These are phyloP conservation scores for Bisporella sp. DNA, from an alignment of 2,329 filamentous ascomycete genomes.

Conservation along the genomic window DNA sequence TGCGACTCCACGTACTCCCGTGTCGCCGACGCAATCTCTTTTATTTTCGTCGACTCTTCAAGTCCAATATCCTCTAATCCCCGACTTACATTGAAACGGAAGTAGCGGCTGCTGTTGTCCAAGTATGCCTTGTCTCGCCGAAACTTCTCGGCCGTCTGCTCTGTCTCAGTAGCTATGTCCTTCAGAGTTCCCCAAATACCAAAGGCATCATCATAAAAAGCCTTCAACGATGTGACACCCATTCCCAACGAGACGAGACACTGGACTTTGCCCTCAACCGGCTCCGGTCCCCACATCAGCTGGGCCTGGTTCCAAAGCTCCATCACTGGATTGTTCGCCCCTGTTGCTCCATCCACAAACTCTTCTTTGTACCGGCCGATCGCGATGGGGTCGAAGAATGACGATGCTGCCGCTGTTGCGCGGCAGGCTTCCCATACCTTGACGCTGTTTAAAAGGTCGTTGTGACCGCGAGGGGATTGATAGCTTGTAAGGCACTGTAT, in stretches of 20 bases:
- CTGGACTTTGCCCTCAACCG: slow-evolving; percentile 25
- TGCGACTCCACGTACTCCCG: slow-evolving; percentile 22
- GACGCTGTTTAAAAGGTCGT: slow-evolving; percentile 1
- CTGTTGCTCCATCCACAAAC: slow-evolving; percentile 37
- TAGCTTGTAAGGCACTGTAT: slow-evolving; percentile 30
- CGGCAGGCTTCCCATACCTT: slow-evolving; percentile 36
- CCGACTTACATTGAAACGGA: slow-evolving; percentile 36
- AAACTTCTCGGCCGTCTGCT: slow-evolving; percentile 33
- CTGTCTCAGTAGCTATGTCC: slow-evolving; percentile 30
- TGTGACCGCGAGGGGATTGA: slow-evolving; percentile 15
- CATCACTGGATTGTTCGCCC: slow-evolving; percentile 38
- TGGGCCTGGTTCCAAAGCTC: slow-evolving; percentile 33
- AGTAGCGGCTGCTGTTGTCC: slow-evolving; percentile 30
- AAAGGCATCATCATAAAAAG: slow-evolving; percentile 23
- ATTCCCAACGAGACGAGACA: slow-evolving; percentile 36
- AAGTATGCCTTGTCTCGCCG: slow-evolving; percentile 26
- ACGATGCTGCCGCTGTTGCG: slow-evolving; percentile 22
- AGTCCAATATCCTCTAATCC: slow-evolving; percentile 35
- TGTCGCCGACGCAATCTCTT: slow-evolving; percentile 24
- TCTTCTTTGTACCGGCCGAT: neutral
- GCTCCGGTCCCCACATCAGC: slow-evolving; percentile 27
- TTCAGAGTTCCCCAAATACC: slow-evolving; percentile 20
- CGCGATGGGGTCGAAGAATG: neutral
- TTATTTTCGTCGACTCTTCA: slow-evolving; percentile 29
- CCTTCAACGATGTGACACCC: slow-evolving; percentile 26